Percentiles rank a stretch among this genome's conserved stretches.
Evolutionary conservation across 192 early-diverging fungal species (phyloP).

Genomic region (Globomyces pollinis-pini): DNA sequence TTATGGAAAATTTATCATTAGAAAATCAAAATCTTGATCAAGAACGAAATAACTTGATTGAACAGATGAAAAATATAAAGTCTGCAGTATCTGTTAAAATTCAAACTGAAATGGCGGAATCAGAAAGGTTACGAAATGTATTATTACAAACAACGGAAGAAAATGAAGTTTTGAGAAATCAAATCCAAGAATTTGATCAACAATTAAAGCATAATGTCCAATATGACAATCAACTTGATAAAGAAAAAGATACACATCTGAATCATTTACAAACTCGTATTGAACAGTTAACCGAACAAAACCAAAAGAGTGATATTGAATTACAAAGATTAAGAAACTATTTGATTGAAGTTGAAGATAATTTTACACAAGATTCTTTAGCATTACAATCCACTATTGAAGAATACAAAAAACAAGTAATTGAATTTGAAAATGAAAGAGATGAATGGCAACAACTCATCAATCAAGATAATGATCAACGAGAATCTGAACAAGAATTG

Average conservation of each 20-base stretch:
- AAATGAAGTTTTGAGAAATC: too few relatives aligned
- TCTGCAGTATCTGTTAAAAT: not conserved
- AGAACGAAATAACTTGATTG: not conserved
- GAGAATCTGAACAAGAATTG: constrained; percentile 28
- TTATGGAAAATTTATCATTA: not conserved
- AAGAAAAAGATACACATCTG: constrained; percentile 5
- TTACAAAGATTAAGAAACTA: constrained; percentile 50
- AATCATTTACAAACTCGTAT: not conserved
- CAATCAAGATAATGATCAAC: constrained; percentile 42
- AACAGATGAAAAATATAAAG: not conserved
- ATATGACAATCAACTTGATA: not conserved
- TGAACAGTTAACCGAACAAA: not conserved
- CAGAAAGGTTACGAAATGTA: not conserved
- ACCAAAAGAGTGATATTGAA: constrained; percentile 15
- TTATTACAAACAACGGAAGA: too few relatives aligned
- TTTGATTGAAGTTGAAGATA: constrained; percentile 55
- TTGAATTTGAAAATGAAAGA: constrained; percentile 50
- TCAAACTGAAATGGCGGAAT: constrained; percentile 3
- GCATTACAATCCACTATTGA: constrained; percentile 43
- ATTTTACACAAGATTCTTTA: constrained; percentile 47
- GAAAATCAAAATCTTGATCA: constrained; percentile 1
- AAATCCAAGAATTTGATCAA: too few relatives aligned
- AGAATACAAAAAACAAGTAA: constrained; percentile 48
- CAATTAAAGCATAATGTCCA: too few relatives aligned
- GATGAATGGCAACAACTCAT: constrained; percentile 59